phyloP scores from a whole-genome alignment of 2,329 filamentous ascomycete genomes.

The Pseudopithomyces maydicus region DNA sequence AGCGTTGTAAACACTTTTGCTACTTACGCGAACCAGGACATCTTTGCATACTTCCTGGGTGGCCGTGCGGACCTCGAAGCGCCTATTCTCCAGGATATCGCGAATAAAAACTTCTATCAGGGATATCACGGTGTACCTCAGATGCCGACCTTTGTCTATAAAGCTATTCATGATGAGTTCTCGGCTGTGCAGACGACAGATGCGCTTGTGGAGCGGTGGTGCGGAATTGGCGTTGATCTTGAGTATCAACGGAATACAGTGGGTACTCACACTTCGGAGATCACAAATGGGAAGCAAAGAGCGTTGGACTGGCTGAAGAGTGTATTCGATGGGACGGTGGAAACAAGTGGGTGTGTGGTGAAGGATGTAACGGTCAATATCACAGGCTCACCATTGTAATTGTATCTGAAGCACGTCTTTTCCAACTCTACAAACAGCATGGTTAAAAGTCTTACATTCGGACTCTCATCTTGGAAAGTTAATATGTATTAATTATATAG shows the following conservation, averaged over 20 bases:
- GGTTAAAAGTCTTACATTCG: too few relatives aligned
- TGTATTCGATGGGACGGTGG: conserved; percentile 12
- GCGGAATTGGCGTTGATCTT: conserved; percentile 22
- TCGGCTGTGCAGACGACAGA: conserved; percentile 32
- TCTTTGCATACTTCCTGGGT: conserved; percentile 20
- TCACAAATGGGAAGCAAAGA: conserved; percentile 11
- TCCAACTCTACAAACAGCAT: too few relatives aligned
- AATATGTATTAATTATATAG: background rate
- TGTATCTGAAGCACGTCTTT: too few relatives aligned
- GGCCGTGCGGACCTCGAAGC: conserved; percentile 8
- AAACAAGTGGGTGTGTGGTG: conserved; percentile 8
- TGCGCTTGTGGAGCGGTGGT: conserved; percentile 27
- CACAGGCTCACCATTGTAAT: background rate
- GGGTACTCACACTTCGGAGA: conserved; percentile 27
- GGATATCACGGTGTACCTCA: conserved; percentile 20
- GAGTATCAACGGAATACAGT: conserved; percentile 32
- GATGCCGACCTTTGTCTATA: conserved; percentile 38
- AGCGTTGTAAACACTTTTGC: conserved; percentile 7
- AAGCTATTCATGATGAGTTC: conserved; percentile 38
- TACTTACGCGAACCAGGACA: conserved; percentile 12
- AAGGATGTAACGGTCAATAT: conserved; percentile 10
- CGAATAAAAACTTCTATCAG: conserved; percentile 8
- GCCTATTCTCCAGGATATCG: conserved; percentile 6
- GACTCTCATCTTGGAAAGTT: too few relatives aligned
- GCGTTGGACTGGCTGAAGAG: conserved; percentile 17